Base-by-base conservation (phyloP, 495 filamentous ascomycete genomes). In the Chaetomium tenue region DNA sequence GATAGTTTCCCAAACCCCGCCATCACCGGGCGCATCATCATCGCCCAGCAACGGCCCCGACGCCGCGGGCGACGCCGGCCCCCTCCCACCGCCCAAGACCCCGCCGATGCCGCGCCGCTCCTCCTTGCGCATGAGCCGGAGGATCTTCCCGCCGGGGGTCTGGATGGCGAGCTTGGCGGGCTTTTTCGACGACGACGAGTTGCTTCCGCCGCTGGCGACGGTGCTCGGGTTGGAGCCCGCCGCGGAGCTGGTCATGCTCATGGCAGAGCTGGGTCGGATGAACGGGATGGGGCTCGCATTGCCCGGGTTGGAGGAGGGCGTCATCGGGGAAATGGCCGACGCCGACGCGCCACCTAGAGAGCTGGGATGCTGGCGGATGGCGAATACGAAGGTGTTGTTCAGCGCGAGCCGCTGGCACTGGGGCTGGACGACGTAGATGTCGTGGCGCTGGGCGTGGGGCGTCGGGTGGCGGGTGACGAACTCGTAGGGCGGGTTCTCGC, bases 361-460 rank as follows among this genome's bases (percentile, higher is more conserved):
- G 42, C 91, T 89, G 0, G 92, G 90, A 72, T 98, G 92, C 71
- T 99, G 94, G 30, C 94, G 89, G 55, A 98, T 89, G 58, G 89
- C 88, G 71, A 99, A 99, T 26, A 99, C 93, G 72, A 96, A 99
- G 8, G 94, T 99, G 72, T 98, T 98, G 78, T 97, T 96, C 48
- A 95, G 76, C 11, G 91, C 92, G 13, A 99, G 79, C 23, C 84
- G 84, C 44, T 88, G 82, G 72, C 94, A 98, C 74, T 98, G 95
- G 0, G 95, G 94, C 68, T 97, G 93, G 39, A 89, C 90, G 70
- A 99, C 89, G 76, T 99, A 99, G 66, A 99, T 85, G 68, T 98
- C 94, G 74, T 99, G 93, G 23, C 94, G 87, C 70, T 95, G 91
- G 48, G 94, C 95, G 74, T 98, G 95, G 13, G 94, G 95, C 0